phyloP scores from a whole-genome alignment of 2,329 filamentous ascomycete genomes.

The Thielaviopsis cerberus region DNA sequence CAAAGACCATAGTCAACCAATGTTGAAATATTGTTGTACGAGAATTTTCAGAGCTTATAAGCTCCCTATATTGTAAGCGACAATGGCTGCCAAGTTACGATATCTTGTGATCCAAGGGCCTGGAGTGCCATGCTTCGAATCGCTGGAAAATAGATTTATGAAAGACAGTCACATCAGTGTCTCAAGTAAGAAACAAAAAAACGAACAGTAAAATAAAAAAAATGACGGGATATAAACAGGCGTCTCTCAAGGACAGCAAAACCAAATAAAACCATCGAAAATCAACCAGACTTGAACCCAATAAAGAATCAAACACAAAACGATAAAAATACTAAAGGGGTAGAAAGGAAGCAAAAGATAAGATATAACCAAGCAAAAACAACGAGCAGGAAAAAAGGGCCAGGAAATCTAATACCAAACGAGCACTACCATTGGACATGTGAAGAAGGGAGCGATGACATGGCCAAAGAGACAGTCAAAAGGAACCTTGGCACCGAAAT shows the following conservation, averaged over 20 bases:
- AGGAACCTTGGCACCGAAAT: too few species aligned
- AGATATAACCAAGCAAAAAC: neutral
- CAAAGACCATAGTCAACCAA: too few species aligned
- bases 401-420: neutral
- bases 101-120: too few species aligned
- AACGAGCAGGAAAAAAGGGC: neutral
- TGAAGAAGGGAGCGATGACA: too few species aligned
- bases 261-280: neutral
- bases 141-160: neutral
- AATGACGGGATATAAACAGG: neutral
- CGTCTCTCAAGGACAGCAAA: neutral
- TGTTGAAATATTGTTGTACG: too few species aligned
- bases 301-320: neutral
- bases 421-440: neutral
- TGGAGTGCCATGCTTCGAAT: too few species aligned
- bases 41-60: too few species aligned
- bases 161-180: too few species aligned
- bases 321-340: neutral
- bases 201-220: neutral
- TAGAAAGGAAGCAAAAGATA: conserved; percentile 2
- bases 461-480: too few species aligned
- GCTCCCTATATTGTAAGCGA: too few species aligned
- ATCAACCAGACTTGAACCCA: neutral
- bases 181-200: too few species aligned
- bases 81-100: too few species aligned